These are phyloP conservation scores for Leptodermis oblonga DNA, from an alignment of 257 asterid genomes.

Conservation along the genomic window DNA sequence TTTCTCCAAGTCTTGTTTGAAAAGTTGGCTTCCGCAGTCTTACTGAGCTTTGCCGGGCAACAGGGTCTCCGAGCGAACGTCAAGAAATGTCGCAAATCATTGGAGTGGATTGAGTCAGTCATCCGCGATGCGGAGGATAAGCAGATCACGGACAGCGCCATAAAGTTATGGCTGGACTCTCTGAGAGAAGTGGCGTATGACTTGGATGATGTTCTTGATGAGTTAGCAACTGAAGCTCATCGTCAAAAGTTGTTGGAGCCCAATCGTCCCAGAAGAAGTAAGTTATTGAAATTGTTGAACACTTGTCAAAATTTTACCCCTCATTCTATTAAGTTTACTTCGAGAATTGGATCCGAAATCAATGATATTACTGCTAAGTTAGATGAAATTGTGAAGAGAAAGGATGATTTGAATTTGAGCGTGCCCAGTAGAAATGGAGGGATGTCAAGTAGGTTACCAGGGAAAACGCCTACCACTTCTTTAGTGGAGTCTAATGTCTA, in stretches of 20 bases:
- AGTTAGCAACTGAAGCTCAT: constrained; percentile 42
- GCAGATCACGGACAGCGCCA: constrained; percentile 36
- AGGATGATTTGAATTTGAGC: constrained; percentile 35
- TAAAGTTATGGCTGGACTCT: constrained; percentile 48
- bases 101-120: constrained; percentile 33
- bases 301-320: constrained; percentile 41
- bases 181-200: constrained; percentile 59
- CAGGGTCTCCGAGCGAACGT: constrained; percentile 47
- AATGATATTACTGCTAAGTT: constrained; percentile 33
- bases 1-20: constrained; percentile 47
- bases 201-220: constrained; percentile 66
- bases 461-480: constrained; percentile 48
- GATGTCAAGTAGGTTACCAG: constrained; percentile 13
- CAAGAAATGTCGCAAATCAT: constrained; percentile 28
- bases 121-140: constrained; percentile 64
- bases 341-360: constrained; percentile 42
- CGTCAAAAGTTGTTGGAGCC: constrained; percentile 28
- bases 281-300: constrained; percentile 37
- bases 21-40: constrained; percentile 35
- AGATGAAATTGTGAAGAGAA: constrained; percentile 29
- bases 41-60: constrained; percentile 41
- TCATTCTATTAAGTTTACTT: constrained; percentile 31
- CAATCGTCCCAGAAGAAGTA: constrained; percentile 23
- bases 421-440: constrained; percentile 21
- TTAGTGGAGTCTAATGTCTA: constrained; percentile 52